phyloP scores from a whole-genome alignment of 2,329 filamentous ascomycete genomes.

The Ambrosiella xylebori region DNA sequence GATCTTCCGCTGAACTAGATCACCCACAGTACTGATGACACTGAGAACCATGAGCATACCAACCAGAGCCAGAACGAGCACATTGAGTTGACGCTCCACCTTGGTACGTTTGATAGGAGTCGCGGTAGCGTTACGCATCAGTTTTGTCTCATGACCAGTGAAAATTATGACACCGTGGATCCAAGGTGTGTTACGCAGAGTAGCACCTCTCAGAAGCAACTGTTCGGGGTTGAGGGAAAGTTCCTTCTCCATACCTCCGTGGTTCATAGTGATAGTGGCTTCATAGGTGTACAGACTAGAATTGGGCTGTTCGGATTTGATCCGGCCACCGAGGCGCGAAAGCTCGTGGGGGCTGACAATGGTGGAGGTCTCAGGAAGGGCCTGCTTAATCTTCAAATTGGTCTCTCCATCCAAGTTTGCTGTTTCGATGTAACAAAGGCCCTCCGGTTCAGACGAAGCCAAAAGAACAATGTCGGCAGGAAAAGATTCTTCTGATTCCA shows the following conservation, averaged over 20 bases:
- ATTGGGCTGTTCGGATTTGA: constrained; percentile 93
- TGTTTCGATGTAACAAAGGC: constrained; percentile 95
- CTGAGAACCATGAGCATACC: constrained; percentile 70
- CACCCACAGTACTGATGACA: constrained; percentile 78
- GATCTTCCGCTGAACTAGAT: constrained; percentile 60
- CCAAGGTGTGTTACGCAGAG: constrained; percentile 91
- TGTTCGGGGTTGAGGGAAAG: constrained; percentile 81
- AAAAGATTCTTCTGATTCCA: constrained; percentile 89
- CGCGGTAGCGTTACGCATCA: constrained; percentile 96
- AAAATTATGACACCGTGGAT: constrained; percentile 58
- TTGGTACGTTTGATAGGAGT: constrained; percentile 95
- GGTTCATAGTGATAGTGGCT: constrained; percentile 79
- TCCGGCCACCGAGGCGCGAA: constrained; percentile 65
- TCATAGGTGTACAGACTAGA: constrained; percentile 98
- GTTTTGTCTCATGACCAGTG: constrained; percentile 91
- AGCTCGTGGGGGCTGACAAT: constrained; percentile 78
- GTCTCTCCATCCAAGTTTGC: constrained; percentile 96
- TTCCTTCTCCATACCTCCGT: constrained; percentile 85
- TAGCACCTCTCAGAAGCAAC: constrained; percentile 79
- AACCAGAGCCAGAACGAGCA: constrained; percentile 79
- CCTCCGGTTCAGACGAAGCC: constrained; percentile 91
- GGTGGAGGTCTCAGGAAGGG: constrained; percentile 74
- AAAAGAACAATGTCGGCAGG: constrained; percentile 84
- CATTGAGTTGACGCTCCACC: constrained; percentile 85
- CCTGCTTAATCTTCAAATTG: constrained; percentile 97